Base-by-base conservation (phyloP, 306 rosid species). In the Fagus crenata region DNA sequence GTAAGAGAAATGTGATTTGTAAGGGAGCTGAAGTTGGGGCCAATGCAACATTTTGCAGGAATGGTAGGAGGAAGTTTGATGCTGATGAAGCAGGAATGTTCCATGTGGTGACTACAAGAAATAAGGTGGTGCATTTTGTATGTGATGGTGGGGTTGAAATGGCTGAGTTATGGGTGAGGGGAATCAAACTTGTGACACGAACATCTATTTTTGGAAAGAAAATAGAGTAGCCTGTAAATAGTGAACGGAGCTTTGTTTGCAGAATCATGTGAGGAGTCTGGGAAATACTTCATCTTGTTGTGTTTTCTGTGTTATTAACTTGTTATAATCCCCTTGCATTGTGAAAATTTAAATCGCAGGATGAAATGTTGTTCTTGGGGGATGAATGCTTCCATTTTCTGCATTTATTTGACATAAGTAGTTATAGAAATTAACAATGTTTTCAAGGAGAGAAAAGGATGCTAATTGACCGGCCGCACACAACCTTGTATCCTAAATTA, bases 81-180 rank as follows among this genome's bases (percentile, higher is more conserved):
- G 82, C 75, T 40, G 91, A 85, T 43, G 89, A 84, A 32, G 78
- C 78, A 0, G 91, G 90, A 59, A 17, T 87, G 76, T 91, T 91
- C 72, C 88, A 84, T 75, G 91, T 85, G 15, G 85, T 87, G 15
- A 89, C 91, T 14, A 79, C 90, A 28, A 80, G 81, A 65, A 86
- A 85, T 51, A 91, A 91, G 71, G 82, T 77, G 79, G 82, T 91
- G 58, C 96, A 89, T 81, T 91, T 91, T 86, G 91, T 91, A 36
- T 85, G 96, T 79, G 86, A 86, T 73, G 90, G 91, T 67, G 96
- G 93, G 37, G 70, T 42, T 75, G 87, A 84, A 86, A 89, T 84
- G 90, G 91, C 91, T 14, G 63, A 78, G 56, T 49, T 91, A 51
- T 89, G 96, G 96, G 93, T 89, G 0, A 86, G 90, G 61, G 96